A percentile compares a stretch with the other conserved stretches of the same genome.
Evolutionary conservation across 305 asterid genomes (phyloP).

Genomic region (Vinca major): DNA sequence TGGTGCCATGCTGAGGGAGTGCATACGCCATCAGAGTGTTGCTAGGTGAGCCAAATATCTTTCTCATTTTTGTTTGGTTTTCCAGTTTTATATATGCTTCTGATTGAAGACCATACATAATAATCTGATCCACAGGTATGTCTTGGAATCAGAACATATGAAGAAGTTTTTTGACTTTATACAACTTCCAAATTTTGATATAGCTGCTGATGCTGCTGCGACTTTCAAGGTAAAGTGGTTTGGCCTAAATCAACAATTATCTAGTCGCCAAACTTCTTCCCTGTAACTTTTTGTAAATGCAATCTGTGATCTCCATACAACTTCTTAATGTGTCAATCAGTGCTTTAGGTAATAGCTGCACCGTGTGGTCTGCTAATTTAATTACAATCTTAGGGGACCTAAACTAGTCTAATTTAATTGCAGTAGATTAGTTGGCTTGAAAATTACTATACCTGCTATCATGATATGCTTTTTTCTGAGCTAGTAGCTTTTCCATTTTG

Average conservation of each 20-base stretch:
- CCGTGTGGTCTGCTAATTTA: background rate
- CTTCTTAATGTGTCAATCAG: background rate
- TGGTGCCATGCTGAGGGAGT: conserved; percentile 76
- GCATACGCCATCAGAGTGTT: conserved; percentile 86
- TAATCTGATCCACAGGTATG: conserved; percentile 41
- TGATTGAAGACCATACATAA: background rate
- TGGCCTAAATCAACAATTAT: background rate
- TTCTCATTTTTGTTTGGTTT: background rate
- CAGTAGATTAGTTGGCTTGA: background rate
- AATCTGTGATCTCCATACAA: background rate
- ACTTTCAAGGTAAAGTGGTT: conserved; percentile 67
- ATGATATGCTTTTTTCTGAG: background rate
- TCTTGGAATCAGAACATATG: conserved; percentile 91
- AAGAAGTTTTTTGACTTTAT: conserved; percentile 78
- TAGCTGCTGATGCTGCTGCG: conserved; percentile 94
- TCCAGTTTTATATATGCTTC: background rate
- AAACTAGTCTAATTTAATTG: background rate
- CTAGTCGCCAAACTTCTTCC: background rate
- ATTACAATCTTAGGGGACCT: background rate
- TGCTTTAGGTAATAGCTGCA: background rate
- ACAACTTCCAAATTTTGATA: conserved; percentile 77
- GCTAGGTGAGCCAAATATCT: conserved; percentile 49
- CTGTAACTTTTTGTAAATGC: background rate
- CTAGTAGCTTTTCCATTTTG: background rate
- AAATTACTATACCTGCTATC: background rate